A percentile compares a stretch with the other conserved stretches of the same genome.
These are phyloP conservation scores for Saccharomycopsis fibuligera DNA, from an alignment of 805 yeast genomes.

Conservation along the genomic window DNA sequence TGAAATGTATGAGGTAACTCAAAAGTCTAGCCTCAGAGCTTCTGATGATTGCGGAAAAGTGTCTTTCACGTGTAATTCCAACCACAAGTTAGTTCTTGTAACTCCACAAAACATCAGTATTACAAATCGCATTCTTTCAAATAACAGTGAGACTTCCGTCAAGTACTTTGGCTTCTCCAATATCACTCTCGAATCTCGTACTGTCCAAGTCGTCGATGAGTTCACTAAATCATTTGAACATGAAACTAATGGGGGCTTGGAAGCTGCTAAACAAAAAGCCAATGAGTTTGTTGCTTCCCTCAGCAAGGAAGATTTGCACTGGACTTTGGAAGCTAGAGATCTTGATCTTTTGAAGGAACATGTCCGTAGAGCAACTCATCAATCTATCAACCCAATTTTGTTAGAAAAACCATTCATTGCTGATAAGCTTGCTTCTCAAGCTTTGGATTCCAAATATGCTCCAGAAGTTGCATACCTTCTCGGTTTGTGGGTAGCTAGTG, in stretches of 20 bases:
- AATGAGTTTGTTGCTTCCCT: conserved; percentile 24
- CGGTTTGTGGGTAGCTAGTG: conserved; percentile 38
- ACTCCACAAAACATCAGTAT: conserved; percentile 29
- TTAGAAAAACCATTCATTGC: conserved; percentile 31
- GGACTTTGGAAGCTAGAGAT: conserved; percentile 37
- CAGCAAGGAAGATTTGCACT: conserved; percentile 26
- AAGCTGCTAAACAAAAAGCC: conserved; percentile 23
- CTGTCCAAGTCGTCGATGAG: conserved; percentile 24
- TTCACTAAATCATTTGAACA: conserved; percentile 25
- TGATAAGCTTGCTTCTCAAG: conserved; percentile 24
- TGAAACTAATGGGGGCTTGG: conserved; percentile 24
- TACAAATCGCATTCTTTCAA: conserved; percentile 17
- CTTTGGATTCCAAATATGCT: conserved; percentile 23
- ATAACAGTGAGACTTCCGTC: conserved; percentile 24
- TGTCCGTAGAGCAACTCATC: conserved; percentile 30
- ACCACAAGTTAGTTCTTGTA: conserved; percentile 34
- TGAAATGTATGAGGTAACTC: conserved; percentile 35
- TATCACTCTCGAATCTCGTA: conserved; percentile 10
- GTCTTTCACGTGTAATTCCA: conserved; percentile 32
- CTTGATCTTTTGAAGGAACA: conserved; percentile 26
- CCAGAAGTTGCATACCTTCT: conserved; percentile 33
- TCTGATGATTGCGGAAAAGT: conserved; percentile 19
- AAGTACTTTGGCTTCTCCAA: conserved; percentile 23
- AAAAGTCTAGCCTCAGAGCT: conserved; percentile 26
- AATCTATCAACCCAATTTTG: conserved; percentile 33